Evolutionary conservation across 306 rosid genomes (phyloP).

Genomic region (Trifolium repens): DNA sequence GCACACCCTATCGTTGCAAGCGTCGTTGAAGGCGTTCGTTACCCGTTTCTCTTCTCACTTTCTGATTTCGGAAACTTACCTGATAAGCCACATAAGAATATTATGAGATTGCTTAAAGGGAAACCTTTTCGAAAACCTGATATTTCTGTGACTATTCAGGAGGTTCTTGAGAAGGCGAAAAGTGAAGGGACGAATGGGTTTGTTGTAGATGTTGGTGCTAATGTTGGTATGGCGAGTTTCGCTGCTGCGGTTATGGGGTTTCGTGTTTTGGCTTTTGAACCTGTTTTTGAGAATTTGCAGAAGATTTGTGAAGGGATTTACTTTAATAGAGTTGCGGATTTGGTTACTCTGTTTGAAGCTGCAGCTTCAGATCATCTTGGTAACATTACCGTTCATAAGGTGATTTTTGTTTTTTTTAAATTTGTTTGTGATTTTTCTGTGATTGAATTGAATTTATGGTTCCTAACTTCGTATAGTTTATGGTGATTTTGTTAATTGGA

Average conservation of each 20-base stretch:
- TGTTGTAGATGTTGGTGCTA: slow-evolving; percentile 94
- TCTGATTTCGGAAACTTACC: slow-evolving; percentile 87
- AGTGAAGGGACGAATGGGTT: slow-evolving; percentile 60
- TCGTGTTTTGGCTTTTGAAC: slow-evolving; percentile 81
- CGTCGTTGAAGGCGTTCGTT: slow-evolving; percentile 76
- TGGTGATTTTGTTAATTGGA: background rate
- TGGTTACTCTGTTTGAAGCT: slow-evolving; percentile 83
- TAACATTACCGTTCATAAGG: slow-evolving; percentile 88
- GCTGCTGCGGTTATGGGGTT: slow-evolving; percentile 95
- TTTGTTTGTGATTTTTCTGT: background rate
- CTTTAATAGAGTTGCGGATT: slow-evolving; percentile 74
- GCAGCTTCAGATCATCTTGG: slow-evolving; percentile 87
- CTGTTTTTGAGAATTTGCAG: slow-evolving; percentile 93
- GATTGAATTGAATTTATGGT: slow-evolving; percentile 25
- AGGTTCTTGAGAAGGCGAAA: slow-evolving; percentile 64
- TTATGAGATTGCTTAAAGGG: slow-evolving; percentile 76
- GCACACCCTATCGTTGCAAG: slow-evolving; percentile 80
- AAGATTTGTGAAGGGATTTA: slow-evolving; percentile 92
- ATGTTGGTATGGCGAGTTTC: slow-evolving; percentile 93
- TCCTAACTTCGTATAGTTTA: background rate
- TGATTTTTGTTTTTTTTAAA: background rate
- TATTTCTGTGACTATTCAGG: slow-evolving; percentile 83
- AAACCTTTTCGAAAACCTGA: slow-evolving; percentile 84
- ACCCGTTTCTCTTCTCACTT: slow-evolving; percentile 85
- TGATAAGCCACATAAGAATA: slow-evolving; percentile 93